Evolutionary conservation across 495 filamentous ascomycete species (phyloP).

Genomic region (Massariosphaeria phaeospora): DNA sequence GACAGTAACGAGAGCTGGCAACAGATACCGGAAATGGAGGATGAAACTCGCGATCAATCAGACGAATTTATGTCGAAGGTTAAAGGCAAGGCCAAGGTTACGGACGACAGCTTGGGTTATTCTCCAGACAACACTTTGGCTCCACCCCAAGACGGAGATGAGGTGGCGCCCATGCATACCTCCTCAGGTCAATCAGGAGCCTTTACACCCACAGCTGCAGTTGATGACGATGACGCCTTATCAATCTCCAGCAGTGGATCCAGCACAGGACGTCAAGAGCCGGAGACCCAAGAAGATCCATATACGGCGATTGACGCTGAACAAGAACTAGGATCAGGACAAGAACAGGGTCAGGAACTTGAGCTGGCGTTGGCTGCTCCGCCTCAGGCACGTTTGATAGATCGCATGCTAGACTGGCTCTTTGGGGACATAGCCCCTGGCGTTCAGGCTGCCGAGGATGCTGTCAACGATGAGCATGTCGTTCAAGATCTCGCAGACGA

Average conservation of each 20-base stretch:
- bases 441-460: constrained; percentile 11
- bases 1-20: constrained; percentile 33
- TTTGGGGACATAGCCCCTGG: constrained; percentile 53
- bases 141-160: too few relatives aligned
- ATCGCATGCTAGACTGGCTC: constrained; percentile 50
- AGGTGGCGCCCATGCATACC: too few relatives aligned
- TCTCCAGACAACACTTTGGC: too few relatives aligned
- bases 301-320: not conserved
- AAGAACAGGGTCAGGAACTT: constrained; percentile 9
- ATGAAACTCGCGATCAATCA: constrained; percentile 1
- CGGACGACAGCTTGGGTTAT: not conserved
- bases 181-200: too few relatives aligned
- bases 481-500: constrained; percentile 55
- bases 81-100: constrained; percentile 22
- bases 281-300: not conserved
- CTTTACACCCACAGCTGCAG: too few relatives aligned
- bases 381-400: constrained; percentile 13
- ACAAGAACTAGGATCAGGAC: not conserved
- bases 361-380: not conserved
- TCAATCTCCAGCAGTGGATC: too few relatives aligned
- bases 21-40: constrained; percentile 17
- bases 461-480: constrained; percentile 53
- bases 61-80: not conserved
- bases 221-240: too few relatives aligned
- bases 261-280: not conserved